phyloP scores from a whole-genome alignment of 1,284 basidiomycete genomes.

The Apiotrichum brassicae region DNA sequence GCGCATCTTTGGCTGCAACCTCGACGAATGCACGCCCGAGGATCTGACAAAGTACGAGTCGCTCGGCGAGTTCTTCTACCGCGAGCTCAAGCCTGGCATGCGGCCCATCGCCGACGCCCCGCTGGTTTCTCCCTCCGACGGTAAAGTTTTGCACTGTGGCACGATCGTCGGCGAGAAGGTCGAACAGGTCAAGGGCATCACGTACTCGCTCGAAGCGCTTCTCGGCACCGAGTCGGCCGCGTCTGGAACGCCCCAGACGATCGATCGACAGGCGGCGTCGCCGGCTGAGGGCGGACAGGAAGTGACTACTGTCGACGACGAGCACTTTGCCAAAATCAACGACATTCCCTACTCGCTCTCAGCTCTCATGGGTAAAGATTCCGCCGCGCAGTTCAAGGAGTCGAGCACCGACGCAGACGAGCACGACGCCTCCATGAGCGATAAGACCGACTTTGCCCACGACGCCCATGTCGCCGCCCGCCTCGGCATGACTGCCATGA shows the following conservation, averaged over 20 bases:
- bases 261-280: conserved; percentile 15
- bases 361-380: conserved; percentile 59
- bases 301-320: conserved; percentile 51
- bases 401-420: conserved; percentile 16
- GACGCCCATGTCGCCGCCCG: conserved; percentile 51
- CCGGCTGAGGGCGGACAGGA: conserved; percentile 46
- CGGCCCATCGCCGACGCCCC: conserved; percentile 72
- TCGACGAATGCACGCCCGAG: conserved; percentile 76
- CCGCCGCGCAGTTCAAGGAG: conserved; percentile 21
- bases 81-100: conserved; percentile 72
- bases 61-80: conserved; percentile 92
- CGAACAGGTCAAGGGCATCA: conserved; percentile 96
- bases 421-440: conserved; percentile 36
- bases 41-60: conserved; percentile 75
- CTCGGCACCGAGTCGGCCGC: conserved; percentile 56
- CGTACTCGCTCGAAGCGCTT: conserved; percentile 88
- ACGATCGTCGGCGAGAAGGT: conserved; percentile 72
- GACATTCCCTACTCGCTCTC: conserved; percentile 92
- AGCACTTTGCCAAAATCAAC: conserved; percentile 91
- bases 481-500: conserved; percentile 47
- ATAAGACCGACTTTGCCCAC: conserved; percentile 54
- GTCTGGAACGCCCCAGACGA: conserved; percentile 17
- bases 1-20: conserved; percentile 82
- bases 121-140: conserved; percentile 90
- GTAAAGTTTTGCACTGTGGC: conserved; percentile 86